phyloP scores from a whole-genome alignment of 768 basidiomycete species.

The Hygrocybe coccinea region DNA sequence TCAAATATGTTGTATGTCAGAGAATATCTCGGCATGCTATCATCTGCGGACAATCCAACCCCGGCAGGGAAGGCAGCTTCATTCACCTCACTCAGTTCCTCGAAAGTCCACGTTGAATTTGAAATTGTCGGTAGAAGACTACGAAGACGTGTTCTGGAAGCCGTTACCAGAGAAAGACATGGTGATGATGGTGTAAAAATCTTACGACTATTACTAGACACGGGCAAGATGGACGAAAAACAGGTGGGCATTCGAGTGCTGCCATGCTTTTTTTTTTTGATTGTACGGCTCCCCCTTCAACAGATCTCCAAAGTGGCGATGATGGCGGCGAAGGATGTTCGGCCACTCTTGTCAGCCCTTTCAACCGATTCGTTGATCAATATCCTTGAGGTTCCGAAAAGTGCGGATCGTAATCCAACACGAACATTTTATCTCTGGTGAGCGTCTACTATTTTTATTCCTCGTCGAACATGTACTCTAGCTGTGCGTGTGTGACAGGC shows the following conservation, averaged over 20 bases:
- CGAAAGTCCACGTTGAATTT: conserved; percentile 79
- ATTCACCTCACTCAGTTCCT: conserved; percentile 65
- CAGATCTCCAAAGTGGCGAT: conserved; percentile 92
- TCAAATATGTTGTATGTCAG: conserved; percentile 60
- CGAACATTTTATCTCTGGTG: conserved; percentile 92
- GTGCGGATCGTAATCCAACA: conserved; percentile 82
- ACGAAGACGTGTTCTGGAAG: conserved; percentile 67
- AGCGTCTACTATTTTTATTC: not conserved
- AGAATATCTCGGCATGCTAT: conserved; percentile 76
- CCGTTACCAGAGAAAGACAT: conserved; percentile 75
- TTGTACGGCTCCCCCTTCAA: not conserved
- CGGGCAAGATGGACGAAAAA: conserved; percentile 92
- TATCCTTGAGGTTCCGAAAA: conserved; percentile 89
- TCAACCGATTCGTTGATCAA: conserved; percentile 80
- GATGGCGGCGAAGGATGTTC: conserved; percentile 85
- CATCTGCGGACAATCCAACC: conserved; percentile 79
- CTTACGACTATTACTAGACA: conserved; percentile 68
- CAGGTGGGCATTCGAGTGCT: conserved; percentile 51
- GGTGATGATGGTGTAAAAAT: conserved; percentile 82
- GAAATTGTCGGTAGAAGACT: conserved; percentile 64
- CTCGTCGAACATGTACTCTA: not conserved
- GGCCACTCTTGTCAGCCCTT: conserved; percentile 72
- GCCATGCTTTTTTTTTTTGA: conserved; percentile 1
- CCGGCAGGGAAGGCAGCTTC: conserved; percentile 61
- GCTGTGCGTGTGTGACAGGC: conserved; percentile 46